Base-by-base conservation (phyloP, 495 filamentous ascomycete genomes). In the Talaromyces liani region DNA sequence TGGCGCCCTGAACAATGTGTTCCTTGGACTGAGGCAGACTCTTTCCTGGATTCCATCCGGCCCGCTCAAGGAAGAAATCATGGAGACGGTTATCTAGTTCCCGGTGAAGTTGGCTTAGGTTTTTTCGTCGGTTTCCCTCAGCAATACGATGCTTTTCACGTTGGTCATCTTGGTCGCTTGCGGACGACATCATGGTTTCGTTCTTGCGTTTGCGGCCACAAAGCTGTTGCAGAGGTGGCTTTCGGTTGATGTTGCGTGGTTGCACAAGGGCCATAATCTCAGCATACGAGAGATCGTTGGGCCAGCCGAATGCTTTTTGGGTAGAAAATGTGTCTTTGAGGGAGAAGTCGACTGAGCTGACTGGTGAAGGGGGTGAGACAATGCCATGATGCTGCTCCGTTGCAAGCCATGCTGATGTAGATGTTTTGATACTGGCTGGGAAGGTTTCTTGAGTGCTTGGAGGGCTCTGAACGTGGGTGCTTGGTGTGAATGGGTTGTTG, bases 131-230 rank as follows among this genome's bases (percentile, higher is more conserved):
- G 62, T 79, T 79, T 36, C 75, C 78, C 66, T 80, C 78, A 6
- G 78, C 78, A 29, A 79, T 76, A 25, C 78, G 74, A 65, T 80
- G 78, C 69, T 79, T 80, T 64, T 79, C 77, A 6, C 76, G 71
- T 69, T 79, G 77, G 62, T 77, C 76, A 63, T 78, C 77, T 7
- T 67, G 67, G 47, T 79, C 78, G 3, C 63, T 66, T 8, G 72
- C 73, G 58, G 53, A 56, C 53, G 53, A 56, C 20, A 22, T 49
- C 45, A 70, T 66, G 39, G 71, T 60, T 63, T 73, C 77, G n/a
- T 71, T 70, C 70, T 79, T 80, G 60, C 78, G 76, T 71, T 80
- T 80, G 14, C 76, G 77, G 33, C 75, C 77, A 61, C 77, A 79
- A 12, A 78, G 69, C 60, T 80, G 77, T 70, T 80, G 78, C 27